Evolutionary conservation across 176 grass and related monocot species (phyloP).

Genomic region (Avena eriantha): DNA sequence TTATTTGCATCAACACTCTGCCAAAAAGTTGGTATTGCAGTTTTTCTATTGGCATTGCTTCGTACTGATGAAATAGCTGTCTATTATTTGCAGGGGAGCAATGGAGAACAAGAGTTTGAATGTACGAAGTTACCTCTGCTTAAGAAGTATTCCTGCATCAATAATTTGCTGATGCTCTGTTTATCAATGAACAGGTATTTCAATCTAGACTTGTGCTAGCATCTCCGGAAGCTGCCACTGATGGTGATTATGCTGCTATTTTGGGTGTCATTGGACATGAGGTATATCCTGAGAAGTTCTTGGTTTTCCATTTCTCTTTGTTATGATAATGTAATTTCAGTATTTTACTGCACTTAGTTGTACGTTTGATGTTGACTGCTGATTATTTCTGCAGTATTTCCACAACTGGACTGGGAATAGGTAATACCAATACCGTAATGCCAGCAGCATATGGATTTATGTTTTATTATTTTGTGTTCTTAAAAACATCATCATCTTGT

Average conservation of each 20-base stretch:
- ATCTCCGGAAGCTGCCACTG: slow-evolving; percentile 92
- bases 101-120: slow-evolving; percentile 99
- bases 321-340: background rate
- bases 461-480: background rate
- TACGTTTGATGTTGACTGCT: slow-evolving; percentile 34
- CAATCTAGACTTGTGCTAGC: slow-evolving; percentile 99
- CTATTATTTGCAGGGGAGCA: slow-evolving; percentile 79
- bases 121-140: slow-evolving; percentile 58
- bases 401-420: slow-evolving; percentile 99
- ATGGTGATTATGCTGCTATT: slow-evolving; percentile 98
- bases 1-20: slow-evolving; percentile 5
- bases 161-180: slow-evolving; percentile 45
- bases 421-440: slow-evolving; percentile 51
- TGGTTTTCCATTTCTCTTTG: slow-evolving; percentile 25
- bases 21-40: background rate
- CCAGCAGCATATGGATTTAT: slow-evolving; percentile 28
- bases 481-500: slow-evolving; percentile 15
- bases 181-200: slow-evolving; percentile 79
- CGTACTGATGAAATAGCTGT: slow-evolving; percentile 31
- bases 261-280: slow-evolving; percentile 97
- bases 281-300: slow-evolving; percentile 49
- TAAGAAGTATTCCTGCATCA: slow-evolving; percentile 16
- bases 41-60: slow-evolving; percentile 14
- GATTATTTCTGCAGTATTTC: slow-evolving; percentile 85
- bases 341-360: slow-evolving; percentile 21